Conservation (phyloP, 768 basidiomycete genomes). For the Podaxis sp. region DNA sequence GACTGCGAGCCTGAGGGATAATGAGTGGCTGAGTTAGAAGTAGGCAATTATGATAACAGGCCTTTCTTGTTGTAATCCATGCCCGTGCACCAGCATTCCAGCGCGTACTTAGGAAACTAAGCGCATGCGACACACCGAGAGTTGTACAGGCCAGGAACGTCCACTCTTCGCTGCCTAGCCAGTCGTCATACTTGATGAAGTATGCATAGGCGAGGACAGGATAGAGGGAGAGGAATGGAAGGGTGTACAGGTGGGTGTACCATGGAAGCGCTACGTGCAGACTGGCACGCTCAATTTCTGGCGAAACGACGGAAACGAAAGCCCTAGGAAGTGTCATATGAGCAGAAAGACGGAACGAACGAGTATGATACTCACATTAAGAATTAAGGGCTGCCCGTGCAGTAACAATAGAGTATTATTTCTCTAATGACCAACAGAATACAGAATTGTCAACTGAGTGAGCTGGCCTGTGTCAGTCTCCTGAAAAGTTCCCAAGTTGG, state of each 20-base stretch:
- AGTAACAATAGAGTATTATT: constrained; percentile 9
- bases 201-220: constrained; percentile 89
- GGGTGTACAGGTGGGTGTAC: constrained; percentile 69
- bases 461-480: too few species aligned
- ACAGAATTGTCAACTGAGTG: not conserved
- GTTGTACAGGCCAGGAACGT: constrained; percentile 90
- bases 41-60: constrained; percentile 26
- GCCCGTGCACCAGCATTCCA: constrained; percentile 85
- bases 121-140: constrained; percentile 83
- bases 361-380: constrained; percentile 14
- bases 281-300: constrained; percentile 67
- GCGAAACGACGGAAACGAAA: constrained; percentile 55
- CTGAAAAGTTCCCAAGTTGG: not conserved
- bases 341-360: not conserved
- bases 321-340: constrained; percentile 31
- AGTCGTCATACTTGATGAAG: constrained; percentile 86
- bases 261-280: constrained; percentile 68
- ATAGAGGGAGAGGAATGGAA: constrained; percentile 80
- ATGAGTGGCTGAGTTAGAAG: not conserved
- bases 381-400: constrained; percentile 12
- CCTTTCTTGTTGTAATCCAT: constrained; percentile 77
- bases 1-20: constrained; percentile 50
- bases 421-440: constrained; percentile 1
- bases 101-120: constrained; percentile 87
- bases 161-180: constrained; percentile 95